These are phyloP conservation scores for Parmelia sp. DNA, from an alignment of 495 filamentous ascomycete genomes.

Conservation along the genomic window DNA sequence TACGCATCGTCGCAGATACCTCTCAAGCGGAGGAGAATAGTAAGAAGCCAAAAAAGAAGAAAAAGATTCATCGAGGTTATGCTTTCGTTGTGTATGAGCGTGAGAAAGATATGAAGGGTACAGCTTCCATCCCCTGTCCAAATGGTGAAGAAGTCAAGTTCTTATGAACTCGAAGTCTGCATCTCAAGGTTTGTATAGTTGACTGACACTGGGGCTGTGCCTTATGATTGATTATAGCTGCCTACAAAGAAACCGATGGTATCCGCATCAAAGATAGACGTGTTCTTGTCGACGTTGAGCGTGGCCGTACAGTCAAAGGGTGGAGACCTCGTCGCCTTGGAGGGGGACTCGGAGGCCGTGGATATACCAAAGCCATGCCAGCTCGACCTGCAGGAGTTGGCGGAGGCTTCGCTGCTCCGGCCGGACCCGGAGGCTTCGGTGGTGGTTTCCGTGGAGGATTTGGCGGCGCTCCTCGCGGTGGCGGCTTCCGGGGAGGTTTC, in stretches of 20 bases:
- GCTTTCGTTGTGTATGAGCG: constrained; percentile 96
- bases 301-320: constrained; percentile 86
- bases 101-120: constrained; percentile 99
- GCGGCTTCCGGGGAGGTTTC: constrained; percentile 53
- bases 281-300: constrained; percentile 92
- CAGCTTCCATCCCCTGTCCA: constrained; percentile 36
- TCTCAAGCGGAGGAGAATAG: constrained; percentile 35
- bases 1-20: constrained; percentile 72
- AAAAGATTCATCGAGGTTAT: constrained; percentile 85
- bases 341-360: constrained; percentile 85
- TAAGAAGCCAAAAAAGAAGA: constrained; percentile 63
- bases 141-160: constrained; percentile 17
- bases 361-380: constrained; percentile 79
- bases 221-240: constrained; percentile 44
- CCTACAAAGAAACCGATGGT: constrained; percentile 83
- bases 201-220: constrained; percentile 29
- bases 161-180: constrained; percentile 31
- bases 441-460: constrained; percentile 61
- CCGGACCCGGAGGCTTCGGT: constrained; percentile 61
- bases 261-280: constrained; percentile 87
- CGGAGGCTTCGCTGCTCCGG: constrained; percentile 48
- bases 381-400: constrained; percentile 60
- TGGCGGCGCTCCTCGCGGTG: constrained; percentile 42
- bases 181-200: constrained; percentile 30
- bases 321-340: constrained; percentile 92